phyloP scores from a whole-genome alignment of 140 eudicot genomes.

The Artemisia princeps region DNA sequence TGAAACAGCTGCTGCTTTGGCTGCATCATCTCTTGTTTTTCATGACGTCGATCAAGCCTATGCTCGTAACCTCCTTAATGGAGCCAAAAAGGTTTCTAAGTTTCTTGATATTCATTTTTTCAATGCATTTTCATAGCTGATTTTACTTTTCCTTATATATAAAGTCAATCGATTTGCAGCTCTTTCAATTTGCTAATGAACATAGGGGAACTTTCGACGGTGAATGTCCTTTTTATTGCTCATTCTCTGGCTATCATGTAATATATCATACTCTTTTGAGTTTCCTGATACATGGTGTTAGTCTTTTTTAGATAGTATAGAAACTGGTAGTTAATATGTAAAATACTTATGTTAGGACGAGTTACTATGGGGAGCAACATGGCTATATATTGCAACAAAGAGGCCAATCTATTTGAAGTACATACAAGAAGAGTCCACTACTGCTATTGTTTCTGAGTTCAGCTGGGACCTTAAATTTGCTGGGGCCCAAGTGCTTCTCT shows the following conservation, averaged over 20 bases:
- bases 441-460: slow-evolving; percentile 53
- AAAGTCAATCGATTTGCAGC: slow-evolving; percentile 35
- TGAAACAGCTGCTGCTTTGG: slow-evolving; percentile 82
- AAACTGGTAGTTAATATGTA: neutral
- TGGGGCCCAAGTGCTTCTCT: slow-evolving; percentile 64
- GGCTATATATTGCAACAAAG: slow-evolving; percentile 64
- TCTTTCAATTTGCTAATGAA: slow-evolving; percentile 54
- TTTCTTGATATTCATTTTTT: neutral
- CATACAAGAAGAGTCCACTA: slow-evolving; percentile 46
- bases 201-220: slow-evolving; percentile 73
- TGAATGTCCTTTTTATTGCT: slow-evolving; percentile 90
- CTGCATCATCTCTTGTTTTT: slow-evolving; percentile 61
- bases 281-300: neutral
- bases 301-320: neutral
- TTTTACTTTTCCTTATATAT: neutral
- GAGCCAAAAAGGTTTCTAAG: slow-evolving; percentile 48
- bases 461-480: slow-evolving; percentile 86
- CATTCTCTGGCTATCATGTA: slow-evolving; percentile 74
- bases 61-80: slow-evolving; percentile 42
- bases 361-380: slow-evolving; percentile 82
- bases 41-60: slow-evolving; percentile 37
- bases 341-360: slow-evolving; percentile 52
- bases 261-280: neutral
- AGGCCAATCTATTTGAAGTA: slow-evolving; percentile 32
- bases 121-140: no score